Evolutionary conservation across 306 rosid genomes (phyloP), one percentile per base, ranked within the genome.

Genomic region (Castanea mollissima): DNA sequence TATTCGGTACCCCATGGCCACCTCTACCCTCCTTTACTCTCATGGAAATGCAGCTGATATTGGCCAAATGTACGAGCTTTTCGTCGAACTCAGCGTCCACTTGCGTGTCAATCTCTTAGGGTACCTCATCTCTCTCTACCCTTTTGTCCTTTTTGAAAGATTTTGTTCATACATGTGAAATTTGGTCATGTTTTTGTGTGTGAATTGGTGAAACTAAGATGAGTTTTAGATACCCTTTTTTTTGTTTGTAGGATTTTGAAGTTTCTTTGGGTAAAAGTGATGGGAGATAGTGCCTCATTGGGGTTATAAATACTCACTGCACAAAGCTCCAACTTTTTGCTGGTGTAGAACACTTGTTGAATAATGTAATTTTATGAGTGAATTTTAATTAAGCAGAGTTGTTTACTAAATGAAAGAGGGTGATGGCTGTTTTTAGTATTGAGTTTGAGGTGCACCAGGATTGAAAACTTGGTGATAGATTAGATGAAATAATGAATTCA

Each of bases 61-160:
- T 13, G 97, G 98, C 10, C 97, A 91, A 88, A 91, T 93, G 98
- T 91, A 87, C 20, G 97, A 93, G 81, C 97, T 93, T 62, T 93
- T 91, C 86, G 6, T 91, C 73, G 92, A 93, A 81, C 74, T 93
- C 44, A 93, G 97, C 83, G 81, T 90, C 79, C 92, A 89, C 70
- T 79, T 93, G 81, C 93, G 95, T 21, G 88, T 91, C 41, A 93
- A 93, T 80, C 84, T 93, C 77, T 76, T 93, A 75, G 98, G 97
- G 98, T 93, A 81, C 13, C 32, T 21, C 31, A 19, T 8, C 67
- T 72, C 23, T 78, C 55, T 76, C n/a, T 74, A 55, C 75, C 59
- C 69, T 76, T 78, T 74, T n/a, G 74, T 59, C 55, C 15, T 16
- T 49, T 74, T 67, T 70, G 54, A 69, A 46, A 55, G 34, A 27